A percentile compares a stretch with the other conserved stretches of the same genome.
phyloP scores from a whole-genome alignment of 805 yeast species.

The Myxozyma vanderwaltii region DNA sequence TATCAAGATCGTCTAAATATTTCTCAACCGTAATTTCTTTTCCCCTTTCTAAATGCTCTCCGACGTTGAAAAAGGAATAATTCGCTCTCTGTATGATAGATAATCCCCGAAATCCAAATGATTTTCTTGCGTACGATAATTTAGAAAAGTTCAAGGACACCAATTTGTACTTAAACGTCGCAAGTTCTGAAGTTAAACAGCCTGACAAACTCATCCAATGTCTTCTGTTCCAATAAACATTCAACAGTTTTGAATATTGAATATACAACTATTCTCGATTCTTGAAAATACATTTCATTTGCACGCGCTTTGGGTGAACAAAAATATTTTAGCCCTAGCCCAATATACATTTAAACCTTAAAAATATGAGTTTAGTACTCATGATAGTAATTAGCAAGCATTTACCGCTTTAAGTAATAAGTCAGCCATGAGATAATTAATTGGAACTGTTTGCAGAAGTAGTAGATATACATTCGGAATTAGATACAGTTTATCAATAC shows the following conservation, averaged over 20 bases:
- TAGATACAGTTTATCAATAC: too few relatives aligned
- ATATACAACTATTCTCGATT: too few relatives aligned
- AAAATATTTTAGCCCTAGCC: slow-evolving; percentile 12
- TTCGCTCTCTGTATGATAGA: background rate
- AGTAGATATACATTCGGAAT: too few relatives aligned
- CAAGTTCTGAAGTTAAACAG: too few relatives aligned
- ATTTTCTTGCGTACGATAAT: background rate
- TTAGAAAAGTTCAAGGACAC: background rate
- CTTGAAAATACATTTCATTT: too few relatives aligned
- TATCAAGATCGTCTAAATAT: background rate
- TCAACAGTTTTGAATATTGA: too few relatives aligned
- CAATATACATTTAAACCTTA: background rate
- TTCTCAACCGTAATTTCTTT: background rate
- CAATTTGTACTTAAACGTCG: background rate
- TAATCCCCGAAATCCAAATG: background rate
- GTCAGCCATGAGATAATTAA: too few relatives aligned
- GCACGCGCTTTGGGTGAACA: background rate
- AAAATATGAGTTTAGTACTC: background rate
- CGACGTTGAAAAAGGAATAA: slow-evolving; percentile 1
- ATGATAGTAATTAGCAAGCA: background rate
- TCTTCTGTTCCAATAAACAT: background rate
- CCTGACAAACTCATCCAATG: background rate
- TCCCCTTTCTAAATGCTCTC: background rate
- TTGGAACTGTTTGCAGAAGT: too few relatives aligned
- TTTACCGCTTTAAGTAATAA: too few relatives aligned